These are phyloP conservation scores for Thecaphora frezii DNA, from an alignment of 1,284 basidiomycete genomes.

Conservation along the genomic window DNA sequence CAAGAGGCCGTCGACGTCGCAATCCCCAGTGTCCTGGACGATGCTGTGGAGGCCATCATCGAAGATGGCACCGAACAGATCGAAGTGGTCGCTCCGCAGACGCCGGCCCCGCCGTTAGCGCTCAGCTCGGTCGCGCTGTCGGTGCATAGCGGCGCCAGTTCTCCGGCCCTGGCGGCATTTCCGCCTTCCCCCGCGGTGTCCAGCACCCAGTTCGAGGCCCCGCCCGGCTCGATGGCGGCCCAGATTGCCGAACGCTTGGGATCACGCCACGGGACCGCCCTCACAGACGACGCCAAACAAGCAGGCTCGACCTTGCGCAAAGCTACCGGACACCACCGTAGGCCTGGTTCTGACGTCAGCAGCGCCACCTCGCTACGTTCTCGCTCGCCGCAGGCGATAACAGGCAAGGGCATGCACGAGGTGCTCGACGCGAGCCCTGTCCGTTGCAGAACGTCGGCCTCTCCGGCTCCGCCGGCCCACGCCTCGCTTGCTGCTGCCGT, in stretches of 20 bases:
- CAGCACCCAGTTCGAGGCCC: constrained; percentile 34
- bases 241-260: constrained; percentile 47
- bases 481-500: neutral
- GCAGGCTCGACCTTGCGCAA: constrained; percentile 37
- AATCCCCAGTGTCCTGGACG: constrained; percentile 53
- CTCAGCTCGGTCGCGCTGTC: constrained; percentile 42
- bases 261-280: constrained; percentile 3
- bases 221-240: constrained; percentile 47
- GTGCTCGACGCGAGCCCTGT: constrained; percentile 12
- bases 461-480: constrained; percentile 10
- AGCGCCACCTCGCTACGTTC: constrained; percentile 18
- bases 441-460: neutral
- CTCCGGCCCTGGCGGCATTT: constrained; percentile 6
- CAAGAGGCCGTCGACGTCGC: constrained; percentile 54
- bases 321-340: neutral
- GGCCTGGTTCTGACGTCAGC: constrained; percentile 12
- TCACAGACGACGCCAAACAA: constrained; percentile 35
- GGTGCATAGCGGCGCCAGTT: constrained; percentile 35
- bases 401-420: neutral
- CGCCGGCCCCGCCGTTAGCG: constrained; percentile 36
- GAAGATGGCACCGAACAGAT: constrained; percentile 44
- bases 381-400: constrained; percentile 24
- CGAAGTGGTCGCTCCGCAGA: constrained; percentile 50
- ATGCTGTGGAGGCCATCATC: constrained; percentile 54
- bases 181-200: constrained; percentile 37